Percentiles rank a stretch among this genome's conserved stretches.
phyloP scores from a whole-genome alignment of 2,329 filamentous ascomycete genomes.

The Neonectria magnoliae region DNA sequence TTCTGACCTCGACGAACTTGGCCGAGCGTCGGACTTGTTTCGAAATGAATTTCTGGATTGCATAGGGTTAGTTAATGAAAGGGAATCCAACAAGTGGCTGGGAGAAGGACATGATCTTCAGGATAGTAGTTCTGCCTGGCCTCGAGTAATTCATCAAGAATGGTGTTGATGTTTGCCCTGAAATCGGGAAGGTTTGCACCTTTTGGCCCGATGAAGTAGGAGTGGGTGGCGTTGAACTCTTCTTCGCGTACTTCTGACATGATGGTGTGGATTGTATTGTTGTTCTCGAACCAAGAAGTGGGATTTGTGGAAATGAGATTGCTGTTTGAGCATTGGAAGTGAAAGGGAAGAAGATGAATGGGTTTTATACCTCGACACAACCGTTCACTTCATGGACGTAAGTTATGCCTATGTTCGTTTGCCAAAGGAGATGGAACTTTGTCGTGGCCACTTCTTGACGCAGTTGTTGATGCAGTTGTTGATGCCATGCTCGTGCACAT shows the following conservation, averaged over 20 bases:
- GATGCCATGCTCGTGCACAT: too few relatives aligned
- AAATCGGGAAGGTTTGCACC: constrained; percentile 55
- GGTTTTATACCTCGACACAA: too few relatives aligned
- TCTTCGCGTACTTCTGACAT: constrained; percentile 14
- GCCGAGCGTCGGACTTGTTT: constrained; percentile 46
- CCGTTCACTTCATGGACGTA: too few relatives aligned
- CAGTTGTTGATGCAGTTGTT: too few relatives aligned
- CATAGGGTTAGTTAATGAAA: not conserved
- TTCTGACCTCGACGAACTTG: constrained; percentile 47
- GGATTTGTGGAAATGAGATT: not conserved
- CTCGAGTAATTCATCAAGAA: constrained; percentile 49
- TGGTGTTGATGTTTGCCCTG: constrained; percentile 50
- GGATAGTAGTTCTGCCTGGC: constrained; percentile 49
- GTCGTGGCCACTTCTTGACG: too few relatives aligned
- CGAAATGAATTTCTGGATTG: constrained; percentile 49
- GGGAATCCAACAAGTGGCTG: rapidly evolving
- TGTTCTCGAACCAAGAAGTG: not conserved
- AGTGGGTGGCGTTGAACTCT: constrained; percentile 40
- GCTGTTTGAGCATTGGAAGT: not conserved
- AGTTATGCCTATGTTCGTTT: too few relatives aligned
- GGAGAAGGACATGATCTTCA: constrained; percentile 47
- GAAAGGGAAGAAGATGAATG: not conserved
- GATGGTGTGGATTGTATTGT: not conserved
- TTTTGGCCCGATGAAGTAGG: constrained; percentile 56
- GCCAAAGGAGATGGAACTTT: too few relatives aligned